Percentiles rank a stretch among this genome's conserved stretches.
phyloP scores from a whole-genome alignment of 768 basidiomycete genomes.

The Leucocoprinus birnbaumii region DNA sequence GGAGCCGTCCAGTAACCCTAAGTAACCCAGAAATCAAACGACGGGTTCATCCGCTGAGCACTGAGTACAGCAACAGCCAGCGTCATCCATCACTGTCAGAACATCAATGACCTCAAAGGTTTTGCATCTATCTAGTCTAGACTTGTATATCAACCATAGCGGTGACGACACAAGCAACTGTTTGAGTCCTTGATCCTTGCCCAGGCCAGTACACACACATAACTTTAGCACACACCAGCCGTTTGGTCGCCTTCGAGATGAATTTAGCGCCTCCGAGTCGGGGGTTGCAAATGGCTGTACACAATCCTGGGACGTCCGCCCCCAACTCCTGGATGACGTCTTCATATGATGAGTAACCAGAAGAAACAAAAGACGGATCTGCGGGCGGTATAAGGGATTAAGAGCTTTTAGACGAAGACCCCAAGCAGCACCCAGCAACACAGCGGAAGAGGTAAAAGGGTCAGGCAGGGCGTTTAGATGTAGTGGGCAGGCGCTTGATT shows the following conservation, averaged over 20 bases:
- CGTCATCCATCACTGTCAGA: conserved; percentile 8
- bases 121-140: background rate
- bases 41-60: too few relatives aligned
- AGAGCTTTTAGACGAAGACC: too few relatives aligned
- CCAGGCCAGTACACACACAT: too few relatives aligned
- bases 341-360: background rate
- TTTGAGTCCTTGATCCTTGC: background rate
- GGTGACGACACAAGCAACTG: conserved; percentile 1
- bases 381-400: too few relatives aligned
- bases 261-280: conserved; percentile 12
- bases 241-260: background rate
- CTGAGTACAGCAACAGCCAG: background rate
- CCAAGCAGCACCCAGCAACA: too few relatives aligned
- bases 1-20: background rate
- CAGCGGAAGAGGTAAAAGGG: too few relatives aligned
- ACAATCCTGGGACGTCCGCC: background rate
- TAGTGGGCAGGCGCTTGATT: conserved; percentile 8
- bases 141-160: background rate
- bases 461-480: background rate
- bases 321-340: background rate
- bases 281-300: conserved; percentile 3
- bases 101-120: background rate
- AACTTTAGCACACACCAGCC: background rate
- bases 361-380: background rate
- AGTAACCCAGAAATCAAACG: conserved; percentile 7